These are phyloP conservation scores for Aspergillus ostianus DNA, from an alignment of 495 filamentous ascomycete genomes.

Conservation along the genomic window DNA sequence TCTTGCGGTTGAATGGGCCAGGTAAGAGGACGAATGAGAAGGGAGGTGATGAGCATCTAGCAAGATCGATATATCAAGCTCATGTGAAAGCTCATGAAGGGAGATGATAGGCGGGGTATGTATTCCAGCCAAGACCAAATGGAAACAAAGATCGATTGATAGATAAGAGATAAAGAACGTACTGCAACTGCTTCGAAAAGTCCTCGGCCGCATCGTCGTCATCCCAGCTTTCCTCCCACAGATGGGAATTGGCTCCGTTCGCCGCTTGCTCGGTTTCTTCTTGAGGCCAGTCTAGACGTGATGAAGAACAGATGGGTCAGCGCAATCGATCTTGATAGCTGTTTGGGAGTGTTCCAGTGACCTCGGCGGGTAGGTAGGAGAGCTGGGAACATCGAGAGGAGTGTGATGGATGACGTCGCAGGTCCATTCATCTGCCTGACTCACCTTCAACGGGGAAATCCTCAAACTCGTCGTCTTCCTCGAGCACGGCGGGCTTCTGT, in stretches of 20 bases:
- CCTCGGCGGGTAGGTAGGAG: not conserved
- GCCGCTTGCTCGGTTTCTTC: constrained; percentile 78
- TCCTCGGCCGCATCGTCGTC: constrained; percentile 97
- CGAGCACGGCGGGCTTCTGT: constrained; percentile 67
- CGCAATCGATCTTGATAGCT: not conserved
- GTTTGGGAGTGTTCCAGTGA: not conserved
- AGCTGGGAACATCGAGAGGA: too few species aligned
- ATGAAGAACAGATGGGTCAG: constrained; percentile 9
- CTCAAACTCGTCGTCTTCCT: constrained; percentile 98
- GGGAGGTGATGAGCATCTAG: not conserved
- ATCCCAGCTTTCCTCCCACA: constrained; percentile 99
- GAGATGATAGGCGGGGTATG: not conserved
- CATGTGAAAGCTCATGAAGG: not conserved
- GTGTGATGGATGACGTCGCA: too few species aligned
- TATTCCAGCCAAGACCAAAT: not conserved
- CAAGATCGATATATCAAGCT: not conserved
- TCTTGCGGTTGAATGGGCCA: not conserved
- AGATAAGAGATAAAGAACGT: constrained; percentile 22
- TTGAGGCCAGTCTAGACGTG: constrained; percentile 81
- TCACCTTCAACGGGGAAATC: constrained; percentile 96
- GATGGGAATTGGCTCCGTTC: constrained; percentile 63
- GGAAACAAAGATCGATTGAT: not conserved
- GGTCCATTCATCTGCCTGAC: not conserved
- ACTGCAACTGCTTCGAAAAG: constrained; percentile 95
- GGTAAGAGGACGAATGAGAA: not conserved